Conservation (phyloP, 148 eudicot species). For the Gaultheria prostrata region DNA sequence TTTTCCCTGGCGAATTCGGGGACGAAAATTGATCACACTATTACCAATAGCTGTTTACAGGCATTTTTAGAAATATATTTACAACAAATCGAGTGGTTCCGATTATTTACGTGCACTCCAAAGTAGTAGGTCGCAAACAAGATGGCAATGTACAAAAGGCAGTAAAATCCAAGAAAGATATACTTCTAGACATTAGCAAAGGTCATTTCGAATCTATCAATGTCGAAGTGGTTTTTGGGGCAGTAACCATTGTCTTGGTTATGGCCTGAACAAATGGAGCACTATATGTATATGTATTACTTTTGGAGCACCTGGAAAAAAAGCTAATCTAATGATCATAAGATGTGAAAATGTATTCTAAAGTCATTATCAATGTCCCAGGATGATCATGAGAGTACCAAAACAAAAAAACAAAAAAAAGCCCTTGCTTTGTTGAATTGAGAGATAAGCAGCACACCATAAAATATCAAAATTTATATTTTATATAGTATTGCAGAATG, state of each 20-base stretch:
- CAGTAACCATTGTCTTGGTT: background rate
- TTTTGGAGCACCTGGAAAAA: background rate
- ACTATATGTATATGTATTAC: background rate
- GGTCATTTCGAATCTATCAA: background rate
- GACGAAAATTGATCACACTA: too few species aligned
- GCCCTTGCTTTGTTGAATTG: background rate
- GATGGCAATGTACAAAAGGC: too few species aligned
- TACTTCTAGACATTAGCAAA: too few species aligned
- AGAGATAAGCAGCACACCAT: background rate
- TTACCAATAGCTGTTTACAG: too few species aligned
- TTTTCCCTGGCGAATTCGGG: too few species aligned
- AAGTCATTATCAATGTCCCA: background rate
- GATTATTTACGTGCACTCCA: too few species aligned
- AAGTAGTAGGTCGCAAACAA: too few species aligned
- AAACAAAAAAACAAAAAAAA: background rate
- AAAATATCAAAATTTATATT: too few species aligned
- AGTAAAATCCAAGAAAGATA: too few species aligned
- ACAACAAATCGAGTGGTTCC: too few species aligned
- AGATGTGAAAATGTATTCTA: background rate
- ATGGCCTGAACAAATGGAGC: background rate
- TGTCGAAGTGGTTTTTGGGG: background rate
- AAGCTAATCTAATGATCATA: background rate
- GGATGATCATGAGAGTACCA: background rate
- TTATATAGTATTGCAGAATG: too few species aligned
- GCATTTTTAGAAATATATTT: too few species aligned